Evolutionary conservation across 2,329 filamentous ascomycete genomes (phyloP), one percentile per base, ranked within the genome.

Genomic region (Neurospora sp.): DNA sequence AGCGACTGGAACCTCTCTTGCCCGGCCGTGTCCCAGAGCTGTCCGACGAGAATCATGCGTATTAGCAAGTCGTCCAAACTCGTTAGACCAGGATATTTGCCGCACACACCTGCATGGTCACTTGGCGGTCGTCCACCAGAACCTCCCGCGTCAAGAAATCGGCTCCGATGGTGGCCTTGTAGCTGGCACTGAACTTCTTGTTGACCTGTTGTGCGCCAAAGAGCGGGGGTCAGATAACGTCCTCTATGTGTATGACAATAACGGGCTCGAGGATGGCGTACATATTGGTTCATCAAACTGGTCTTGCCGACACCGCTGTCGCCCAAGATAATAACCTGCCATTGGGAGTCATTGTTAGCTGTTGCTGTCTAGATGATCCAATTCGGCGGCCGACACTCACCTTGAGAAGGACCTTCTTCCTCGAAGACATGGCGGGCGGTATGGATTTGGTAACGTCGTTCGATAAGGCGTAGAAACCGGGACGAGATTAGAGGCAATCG

Each of bases 251-350:
- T 43, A 33, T 11, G 52, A 65, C 28, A 28, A 62, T 33, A n/a
- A 39, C 23, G 69, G 69, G 39, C 39, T 68, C 67, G 72, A 73
- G 33, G 68, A 70, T 66, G 70, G 77, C 92, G 81, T 89, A 98
- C 96, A 92, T 98, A 99, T 98, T 99, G 96, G 85, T 99, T 99
- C 96, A 99, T 99, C 88, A 99, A 89, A 83, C 93, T 97, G 72
- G 96, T 99, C 88, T 99, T 99, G 81, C 96, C 96, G 73, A 99
- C 96, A 83, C 96, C 96, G 82, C 95, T 98, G 82, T 99, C 96
- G 77, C 96, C 96, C 76, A 99, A 90, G 83, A 99, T 98, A 79
- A 99, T 99, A 79, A 99, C 94, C 95, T 98, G 77, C 66, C 74
- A 37, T 23, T 23, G 68, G 33, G 12, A 40, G 40, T 37, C 23